These are phyloP conservation scores for Staphylotrichum longicolle DNA, from an alignment of 495 filamentous ascomycete species.

Conservation along the genomic window DNA sequence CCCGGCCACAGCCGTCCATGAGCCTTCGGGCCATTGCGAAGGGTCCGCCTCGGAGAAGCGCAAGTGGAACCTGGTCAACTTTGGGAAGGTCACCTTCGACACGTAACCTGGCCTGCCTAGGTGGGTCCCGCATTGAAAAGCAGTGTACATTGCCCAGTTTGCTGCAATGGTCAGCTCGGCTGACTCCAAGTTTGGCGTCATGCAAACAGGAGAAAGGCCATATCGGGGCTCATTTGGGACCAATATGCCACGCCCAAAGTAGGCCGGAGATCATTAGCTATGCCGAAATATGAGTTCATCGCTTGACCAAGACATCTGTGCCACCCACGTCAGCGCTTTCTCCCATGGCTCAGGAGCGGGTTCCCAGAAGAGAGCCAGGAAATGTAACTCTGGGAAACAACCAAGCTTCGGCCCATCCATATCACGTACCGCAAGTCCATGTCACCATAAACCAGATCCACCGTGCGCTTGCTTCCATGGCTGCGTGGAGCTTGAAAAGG, in stretches of 20 bases:
- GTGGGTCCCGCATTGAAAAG: too few relatives aligned
- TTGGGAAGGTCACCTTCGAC: background rate
- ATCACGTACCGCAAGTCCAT: too few relatives aligned
- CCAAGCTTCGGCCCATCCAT: too few relatives aligned
- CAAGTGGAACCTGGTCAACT: background rate
- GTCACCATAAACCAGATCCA: background rate
- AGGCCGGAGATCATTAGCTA: too few relatives aligned
- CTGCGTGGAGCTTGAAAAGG: background rate
- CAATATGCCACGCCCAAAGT: too few relatives aligned
- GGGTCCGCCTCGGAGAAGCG: background rate
- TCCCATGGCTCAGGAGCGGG: too few relatives aligned
- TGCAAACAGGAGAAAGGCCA: background rate
- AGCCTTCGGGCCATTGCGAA: background rate
- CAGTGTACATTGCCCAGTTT: too few relatives aligned
- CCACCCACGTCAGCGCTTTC: too few relatives aligned
- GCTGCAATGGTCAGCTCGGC: background rate
- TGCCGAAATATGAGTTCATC: background rate
- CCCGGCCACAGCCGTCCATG: background rate
- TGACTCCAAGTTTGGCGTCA: background rate
- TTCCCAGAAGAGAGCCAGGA: too few relatives aligned
- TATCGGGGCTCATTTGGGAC: too few relatives aligned
- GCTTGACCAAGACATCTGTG: background rate
- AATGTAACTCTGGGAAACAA: too few relatives aligned
- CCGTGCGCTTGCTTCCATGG: too few relatives aligned
- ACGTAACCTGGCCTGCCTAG: background rate